Base-by-base conservation (phyloP, 352 stramenopile genomes). In the Pelagophyceae sp. region DNA sequence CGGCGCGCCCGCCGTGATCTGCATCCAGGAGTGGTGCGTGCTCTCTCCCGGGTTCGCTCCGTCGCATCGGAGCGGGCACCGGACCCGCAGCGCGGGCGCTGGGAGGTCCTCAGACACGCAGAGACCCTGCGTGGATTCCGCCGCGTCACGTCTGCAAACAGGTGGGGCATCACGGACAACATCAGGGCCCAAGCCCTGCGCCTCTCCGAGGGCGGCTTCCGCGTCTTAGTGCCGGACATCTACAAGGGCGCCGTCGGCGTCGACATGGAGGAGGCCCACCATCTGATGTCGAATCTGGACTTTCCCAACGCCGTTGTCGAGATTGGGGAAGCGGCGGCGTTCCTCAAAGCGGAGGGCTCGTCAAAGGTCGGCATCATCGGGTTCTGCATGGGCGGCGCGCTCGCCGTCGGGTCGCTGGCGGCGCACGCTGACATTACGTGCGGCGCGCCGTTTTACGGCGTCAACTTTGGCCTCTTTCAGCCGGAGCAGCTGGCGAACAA, bases 1-100 rank as follows among this genome's bases (percentile, higher is more conserved):
- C 15, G 58, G 58, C 63, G 15, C 27, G 74, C 75, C 31, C 31
- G 78, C 64, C 20, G 77, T 82, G 32, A 83, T 83, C 60, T 67
- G 83, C 27, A 64, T 84, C 25, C 82, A 85, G 72, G 82, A 85
- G 70, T 85, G 82, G 82, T n/a, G n/a, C n/a, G n/a, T n/a, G n/a
- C n/a, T n/a, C n/a, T n/a, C n/a, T n/a, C n/a, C n/a, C n/a, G n/a
- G n/a, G n/a, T n/a, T n/a, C n/a, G n/a, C n/a, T n/a, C n/a, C n/a
- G n/a, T n/a, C n/a, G n/a, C n/a, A n/a, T n/a, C n/a, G n/a, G n/a
- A n/a, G n/a, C n/a, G n/a, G n/a, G n/a, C n/a, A n/a, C n/a, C n/a
- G n/a, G n/a, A n/a, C n/a, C n/a, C n/a, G n/a, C n/a, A n/a, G n/a
- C n/a, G n/a, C n/a, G n/a, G n/a, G n/a, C n/a, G n/a, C n/a, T n/a